phyloP scores from a whole-genome alignment of 2,329 filamentous ascomycete species.

The Fusarium newnesense region DNA sequence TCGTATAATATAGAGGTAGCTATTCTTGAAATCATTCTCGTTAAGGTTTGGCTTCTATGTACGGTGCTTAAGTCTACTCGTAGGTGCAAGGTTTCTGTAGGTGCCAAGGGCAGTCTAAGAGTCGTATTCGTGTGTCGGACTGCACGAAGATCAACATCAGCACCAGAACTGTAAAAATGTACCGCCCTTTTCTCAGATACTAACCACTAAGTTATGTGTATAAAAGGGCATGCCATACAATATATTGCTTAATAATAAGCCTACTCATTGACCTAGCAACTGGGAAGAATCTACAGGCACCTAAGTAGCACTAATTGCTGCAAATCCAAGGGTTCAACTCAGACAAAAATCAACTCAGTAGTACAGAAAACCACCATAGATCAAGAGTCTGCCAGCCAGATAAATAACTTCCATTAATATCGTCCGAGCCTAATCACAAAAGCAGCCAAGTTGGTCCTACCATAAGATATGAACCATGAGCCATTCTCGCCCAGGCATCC shows the following conservation, averaged over 20 bases:
- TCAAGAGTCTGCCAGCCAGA: not conserved
- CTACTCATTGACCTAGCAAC: not conserved
- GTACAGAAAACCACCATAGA: not conserved
- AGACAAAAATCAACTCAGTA: too few relatives aligned
- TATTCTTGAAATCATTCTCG: not conserved
- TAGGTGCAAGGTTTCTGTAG: not conserved
- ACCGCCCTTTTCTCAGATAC: fast-evolving
- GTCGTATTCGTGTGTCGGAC: not conserved
- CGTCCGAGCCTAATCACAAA: not conserved
- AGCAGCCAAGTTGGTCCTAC: not conserved
- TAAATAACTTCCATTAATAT: not conserved
- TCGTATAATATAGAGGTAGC: not conserved
- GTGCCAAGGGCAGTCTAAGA: not conserved
- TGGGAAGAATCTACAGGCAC: not conserved
- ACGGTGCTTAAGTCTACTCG: too few relatives aligned
- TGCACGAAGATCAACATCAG: too few relatives aligned
- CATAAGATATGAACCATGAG: not conserved
- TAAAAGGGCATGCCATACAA: too few relatives aligned
- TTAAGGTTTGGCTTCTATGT: not conserved
- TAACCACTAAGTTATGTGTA: too few relatives aligned
- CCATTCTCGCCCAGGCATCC: not conserved
- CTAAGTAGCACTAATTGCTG: not conserved
- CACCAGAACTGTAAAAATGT: not conserved
- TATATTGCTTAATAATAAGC: too few relatives aligned
- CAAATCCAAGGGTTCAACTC: not conserved